phyloP scores from a whole-genome alignment of 352 stramenopile genomes.

The Phytophthora macrochlamydospora region DNA sequence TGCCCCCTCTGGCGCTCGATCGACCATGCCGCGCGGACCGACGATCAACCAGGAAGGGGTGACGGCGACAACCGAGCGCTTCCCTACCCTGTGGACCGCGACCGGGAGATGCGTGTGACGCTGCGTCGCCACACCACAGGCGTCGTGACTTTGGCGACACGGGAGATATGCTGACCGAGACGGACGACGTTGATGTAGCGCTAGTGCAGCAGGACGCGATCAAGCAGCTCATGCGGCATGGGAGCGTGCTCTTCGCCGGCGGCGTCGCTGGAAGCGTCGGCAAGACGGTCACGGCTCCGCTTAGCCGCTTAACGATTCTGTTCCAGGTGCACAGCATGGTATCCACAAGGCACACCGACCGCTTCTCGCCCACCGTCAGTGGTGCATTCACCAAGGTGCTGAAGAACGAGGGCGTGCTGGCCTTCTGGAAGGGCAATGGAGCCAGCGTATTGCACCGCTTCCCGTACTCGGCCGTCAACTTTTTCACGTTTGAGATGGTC shows the following conservation, averaged over 20 bases:
- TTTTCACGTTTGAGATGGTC: constrained; percentile 96
- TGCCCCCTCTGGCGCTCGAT: neutral
- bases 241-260: constrained; percentile 84
- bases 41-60: constrained; percentile 29
- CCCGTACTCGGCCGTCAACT: constrained; percentile 97
- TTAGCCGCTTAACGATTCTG: constrained; percentile 95
- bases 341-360: constrained; percentile 83
- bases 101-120: constrained; percentile 46
- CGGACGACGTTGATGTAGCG: constrained; percentile 77
- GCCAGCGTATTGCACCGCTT: constrained; percentile 96
- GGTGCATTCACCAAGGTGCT: constrained; percentile 92
- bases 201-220: constrained; percentile 70
- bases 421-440: constrained; percentile 97
- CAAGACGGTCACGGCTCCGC: constrained; percentile 95
- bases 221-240: constrained; percentile 79
- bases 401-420: constrained; percentile 90
- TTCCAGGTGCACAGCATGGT: constrained; percentile 98
- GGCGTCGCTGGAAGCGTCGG: constrained; percentile 94
- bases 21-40: constrained; percentile 28
- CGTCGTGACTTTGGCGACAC: constrained; percentile 81
- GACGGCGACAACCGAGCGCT: constrained; percentile 6
- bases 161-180: constrained; percentile 78
- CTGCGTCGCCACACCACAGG: constrained; percentile 82
- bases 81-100: constrained; percentile 17
- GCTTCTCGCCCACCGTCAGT: constrained; percentile 73